phyloP scores from a whole-genome alignment of 257 asterid species.

The Asclepias syriaca region DNA sequence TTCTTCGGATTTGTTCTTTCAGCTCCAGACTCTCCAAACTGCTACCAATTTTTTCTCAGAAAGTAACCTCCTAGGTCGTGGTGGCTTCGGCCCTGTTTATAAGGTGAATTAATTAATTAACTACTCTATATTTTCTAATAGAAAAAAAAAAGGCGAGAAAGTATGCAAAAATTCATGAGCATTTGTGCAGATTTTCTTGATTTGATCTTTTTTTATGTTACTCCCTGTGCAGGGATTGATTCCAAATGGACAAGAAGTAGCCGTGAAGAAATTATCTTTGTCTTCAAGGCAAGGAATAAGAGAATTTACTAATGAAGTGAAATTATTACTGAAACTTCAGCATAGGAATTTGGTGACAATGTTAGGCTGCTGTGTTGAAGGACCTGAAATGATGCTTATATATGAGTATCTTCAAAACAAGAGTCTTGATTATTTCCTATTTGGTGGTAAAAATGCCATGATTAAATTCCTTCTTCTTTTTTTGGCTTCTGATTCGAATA shows the following conservation, averaged over 20 bases:
- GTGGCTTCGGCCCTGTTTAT: slow-evolving; percentile 84
- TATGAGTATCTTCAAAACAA: slow-evolving; percentile 74
- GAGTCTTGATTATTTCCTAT: slow-evolving; percentile 82
- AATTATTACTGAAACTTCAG: slow-evolving; percentile 61
- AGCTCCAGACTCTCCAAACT: slow-evolving; percentile 54
- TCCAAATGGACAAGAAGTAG: slow-evolving; percentile 77
- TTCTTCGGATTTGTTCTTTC: slow-evolving; percentile 42
- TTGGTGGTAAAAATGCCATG: slow-evolving; percentile 55
- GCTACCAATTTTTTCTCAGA: slow-evolving; percentile 87
- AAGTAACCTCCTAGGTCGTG: slow-evolving; percentile 66
- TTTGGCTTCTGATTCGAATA: slow-evolving; percentile 1
- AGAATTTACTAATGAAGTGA: slow-evolving; percentile 79
- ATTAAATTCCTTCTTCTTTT: not conserved
- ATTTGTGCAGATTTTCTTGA: not conserved
- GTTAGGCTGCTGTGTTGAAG: slow-evolving; percentile 82
- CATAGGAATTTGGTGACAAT: slow-evolving; percentile 69
- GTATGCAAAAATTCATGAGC: too few species aligned
- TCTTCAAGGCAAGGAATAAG: slow-evolving; percentile 62
- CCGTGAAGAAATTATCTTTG: slow-evolving; percentile 70
- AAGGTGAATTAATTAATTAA: slow-evolving; percentile 31
- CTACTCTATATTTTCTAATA: not conserved
- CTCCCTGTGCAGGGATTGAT: slow-evolving; percentile 51
- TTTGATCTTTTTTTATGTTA: not conserved
- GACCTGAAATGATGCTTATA: slow-evolving; percentile 88
- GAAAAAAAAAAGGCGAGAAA: not conserved